A percentile compares a stretch with the other conserved stretches of the same genome.
These are phyloP conservation scores for Hepatocystis sp. DNA, from an alignment of 169 alveolate species.

Conservation along the genomic window DNA sequence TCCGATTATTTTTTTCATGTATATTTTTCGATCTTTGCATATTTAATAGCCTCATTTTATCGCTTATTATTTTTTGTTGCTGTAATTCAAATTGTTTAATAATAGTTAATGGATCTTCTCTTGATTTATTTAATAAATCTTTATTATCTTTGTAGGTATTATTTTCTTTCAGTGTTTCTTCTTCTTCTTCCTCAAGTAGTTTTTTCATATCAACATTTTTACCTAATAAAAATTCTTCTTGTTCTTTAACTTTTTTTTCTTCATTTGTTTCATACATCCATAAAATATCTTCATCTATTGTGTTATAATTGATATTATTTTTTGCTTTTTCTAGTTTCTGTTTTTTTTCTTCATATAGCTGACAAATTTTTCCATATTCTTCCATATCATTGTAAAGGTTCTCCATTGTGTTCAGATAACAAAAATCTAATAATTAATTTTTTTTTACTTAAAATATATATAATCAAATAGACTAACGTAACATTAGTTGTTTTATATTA, in stretches of 20 bases:
- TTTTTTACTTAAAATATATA: too few relatives aligned
- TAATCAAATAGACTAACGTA: too few relatives aligned
- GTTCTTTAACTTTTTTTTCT: constrained; percentile 66
- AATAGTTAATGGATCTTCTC: constrained; percentile 75
- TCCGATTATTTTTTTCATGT: constrained; percentile 1
- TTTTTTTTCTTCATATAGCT: constrained; percentile 51
- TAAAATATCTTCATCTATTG: constrained; percentile 57
- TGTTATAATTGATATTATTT: constrained; percentile 25
- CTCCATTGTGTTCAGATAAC: constrained; percentile 25
- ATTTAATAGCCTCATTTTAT: constrained; percentile 45
- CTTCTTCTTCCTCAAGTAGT: constrained; percentile 56
- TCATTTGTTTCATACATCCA: constrained; percentile 77
- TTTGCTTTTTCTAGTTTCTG: constrained; percentile 37
- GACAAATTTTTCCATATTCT: constrained; percentile 72
- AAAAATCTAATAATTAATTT: too few relatives aligned
- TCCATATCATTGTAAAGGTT: constrained; percentile 73
- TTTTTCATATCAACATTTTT: constrained; percentile 66
- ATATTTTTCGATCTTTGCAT: constrained; percentile 16
- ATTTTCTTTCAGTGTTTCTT: constrained; percentile 32
- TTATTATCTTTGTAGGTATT: constrained; percentile 24
- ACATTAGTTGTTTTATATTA: constrained; percentile 1
- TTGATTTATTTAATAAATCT: constrained; percentile 50
- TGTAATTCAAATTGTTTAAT: constrained; percentile 56
- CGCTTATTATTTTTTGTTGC: constrained; percentile 46
- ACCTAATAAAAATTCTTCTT: constrained; percentile 68